Percentiles rank a stretch among this genome's conserved stretches.
phyloP scores from a whole-genome alignment of 371 early-diverging fungal species.

The Syncephalastrum monosporum region DNA sequence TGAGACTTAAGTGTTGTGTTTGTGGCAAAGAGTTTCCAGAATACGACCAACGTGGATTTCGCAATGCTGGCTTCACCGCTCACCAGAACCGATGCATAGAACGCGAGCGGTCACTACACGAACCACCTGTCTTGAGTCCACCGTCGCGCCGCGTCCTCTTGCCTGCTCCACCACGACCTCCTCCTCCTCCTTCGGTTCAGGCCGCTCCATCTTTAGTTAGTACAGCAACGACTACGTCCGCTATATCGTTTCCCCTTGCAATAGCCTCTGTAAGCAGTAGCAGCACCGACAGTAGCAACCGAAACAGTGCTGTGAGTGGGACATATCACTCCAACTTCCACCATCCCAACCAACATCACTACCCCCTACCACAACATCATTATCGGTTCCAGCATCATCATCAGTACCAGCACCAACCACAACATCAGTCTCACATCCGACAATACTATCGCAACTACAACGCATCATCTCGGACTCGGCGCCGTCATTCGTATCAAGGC shows the following conservation, averaged over 20 bases:
- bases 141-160: conserved; percentile 4
- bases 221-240: neutral
- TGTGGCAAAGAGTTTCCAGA: conserved; percentile 33
- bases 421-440: too few species aligned
- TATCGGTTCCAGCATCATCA: too few species aligned
- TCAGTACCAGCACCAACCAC: too few species aligned
- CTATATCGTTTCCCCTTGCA: neutral
- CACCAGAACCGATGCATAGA: conserved; percentile 40
- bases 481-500: too few species aligned
- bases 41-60: conserved; percentile 41
- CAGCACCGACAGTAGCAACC: conserved; percentile 2
- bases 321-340: too few species aligned
- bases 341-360: too few species aligned
- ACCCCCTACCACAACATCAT: too few species aligned
- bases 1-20: conserved; percentile 22
- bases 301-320: too few species aligned
- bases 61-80: conserved; percentile 41
- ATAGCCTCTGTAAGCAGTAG: neutral
- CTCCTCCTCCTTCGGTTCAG: neutral
- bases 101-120: conserved; percentile 3
- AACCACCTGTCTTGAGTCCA: neutral
- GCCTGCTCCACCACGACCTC: conserved; percentile 1
- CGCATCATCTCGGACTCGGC: too few species aligned
- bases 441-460: too few species aligned
- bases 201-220: too few species aligned